Conservation (phyloP, 305 asterid genomes). For the Solanum hybrid region DNA sequence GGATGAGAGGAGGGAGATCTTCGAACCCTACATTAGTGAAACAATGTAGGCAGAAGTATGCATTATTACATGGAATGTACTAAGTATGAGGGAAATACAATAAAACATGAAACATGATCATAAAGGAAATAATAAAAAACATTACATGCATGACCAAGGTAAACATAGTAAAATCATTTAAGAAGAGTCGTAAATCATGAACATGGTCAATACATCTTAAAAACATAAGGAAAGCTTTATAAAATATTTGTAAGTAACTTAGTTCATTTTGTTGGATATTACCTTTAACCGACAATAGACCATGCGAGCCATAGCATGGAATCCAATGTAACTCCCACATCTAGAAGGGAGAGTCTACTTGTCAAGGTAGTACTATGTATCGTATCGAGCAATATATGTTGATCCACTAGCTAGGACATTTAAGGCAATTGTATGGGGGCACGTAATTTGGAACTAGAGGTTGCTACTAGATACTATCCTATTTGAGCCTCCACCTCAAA, state of each 20-base stretch:
- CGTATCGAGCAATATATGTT: neutral
- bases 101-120: neutral
- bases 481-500: neutral
- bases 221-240: neutral
- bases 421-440: neutral
- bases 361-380: neutral
- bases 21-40: neutral
- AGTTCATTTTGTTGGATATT: neutral
- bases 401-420: neutral
- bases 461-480: neutral
- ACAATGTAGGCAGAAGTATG: neutral
- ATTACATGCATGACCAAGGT: neutral
- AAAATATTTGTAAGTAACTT: neutral
- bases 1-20: neutral
- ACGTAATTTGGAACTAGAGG: neutral
- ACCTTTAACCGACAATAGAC: neutral
- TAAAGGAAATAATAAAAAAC: too few species aligned
- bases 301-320: neutral
- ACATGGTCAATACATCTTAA: neutral
- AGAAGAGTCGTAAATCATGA: neutral
- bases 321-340: neutral
- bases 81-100: neutral
- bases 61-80: neutral
- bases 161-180: neutral
- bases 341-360: neutral